phyloP scores from a whole-genome alignment of 2,329 filamentous ascomycete species.

The Mycosphaerella sp. region DNA sequence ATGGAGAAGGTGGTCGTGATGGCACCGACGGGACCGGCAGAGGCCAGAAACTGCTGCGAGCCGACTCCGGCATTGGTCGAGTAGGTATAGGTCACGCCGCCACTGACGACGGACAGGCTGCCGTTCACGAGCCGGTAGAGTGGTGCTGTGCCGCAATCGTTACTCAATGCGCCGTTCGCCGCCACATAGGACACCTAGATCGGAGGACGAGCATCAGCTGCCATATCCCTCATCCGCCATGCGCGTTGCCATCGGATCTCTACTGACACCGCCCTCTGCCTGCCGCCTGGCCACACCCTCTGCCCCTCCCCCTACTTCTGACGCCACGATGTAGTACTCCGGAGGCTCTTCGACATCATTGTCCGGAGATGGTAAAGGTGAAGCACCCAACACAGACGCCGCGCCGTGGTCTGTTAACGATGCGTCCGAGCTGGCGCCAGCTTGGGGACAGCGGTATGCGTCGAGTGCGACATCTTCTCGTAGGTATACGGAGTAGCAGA shows the following conservation, averaged over 20 bases:
- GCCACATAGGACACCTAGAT: background rate
- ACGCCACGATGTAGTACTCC: background rate
- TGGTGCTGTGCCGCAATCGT: constrained; percentile 7
- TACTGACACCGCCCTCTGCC: background rate
- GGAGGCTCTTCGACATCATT: background rate
- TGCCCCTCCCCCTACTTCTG: background rate
- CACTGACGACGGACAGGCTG: background rate
- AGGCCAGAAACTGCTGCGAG: constrained; percentile 3
- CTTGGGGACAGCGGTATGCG: background rate
- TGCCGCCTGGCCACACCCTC: background rate
- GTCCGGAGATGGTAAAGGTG: background rate
- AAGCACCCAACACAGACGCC: background rate
- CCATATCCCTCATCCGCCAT: background rate
- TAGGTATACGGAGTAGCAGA: background rate
- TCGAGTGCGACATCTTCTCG: background rate
- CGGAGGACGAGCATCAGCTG: background rate
- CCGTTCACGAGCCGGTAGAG: constrained; percentile 7
- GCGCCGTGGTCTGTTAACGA: background rate
- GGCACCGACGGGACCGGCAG: background rate
- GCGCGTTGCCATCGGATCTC: background rate
- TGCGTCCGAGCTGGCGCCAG: background rate
- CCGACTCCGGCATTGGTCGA: constrained; percentile 7
- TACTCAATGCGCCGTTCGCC: background rate
- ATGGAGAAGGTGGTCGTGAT: constrained; percentile 7
- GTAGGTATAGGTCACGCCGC: constrained; percentile 3